These are phyloP conservation scores for Suillus sp. DNA, from an alignment of 768 basidiomycete genomes.

Conservation along the genomic window DNA sequence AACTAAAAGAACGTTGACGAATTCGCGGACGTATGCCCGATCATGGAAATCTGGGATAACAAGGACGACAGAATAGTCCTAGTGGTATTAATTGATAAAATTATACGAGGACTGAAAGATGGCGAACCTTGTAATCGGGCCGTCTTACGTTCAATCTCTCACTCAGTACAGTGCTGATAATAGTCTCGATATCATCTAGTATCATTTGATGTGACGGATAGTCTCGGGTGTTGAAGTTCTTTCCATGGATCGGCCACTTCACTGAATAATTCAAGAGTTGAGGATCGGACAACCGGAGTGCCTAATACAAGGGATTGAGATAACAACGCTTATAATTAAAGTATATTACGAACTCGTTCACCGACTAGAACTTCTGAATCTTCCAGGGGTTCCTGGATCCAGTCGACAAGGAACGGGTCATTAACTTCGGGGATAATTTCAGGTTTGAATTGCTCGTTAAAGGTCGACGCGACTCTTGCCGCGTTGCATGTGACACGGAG, in stretches of 20 bases:
- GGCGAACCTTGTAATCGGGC: slow-evolving; percentile 60
- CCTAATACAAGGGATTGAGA: slow-evolving; percentile 44
- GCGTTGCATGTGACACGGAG: slow-evolving; percentile 73
- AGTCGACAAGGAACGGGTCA: slow-evolving; percentile 82
- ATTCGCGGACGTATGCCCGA: slow-evolving; percentile 76
- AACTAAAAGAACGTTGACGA: slow-evolving; percentile 70
- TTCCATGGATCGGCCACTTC: slow-evolving; percentile 81
- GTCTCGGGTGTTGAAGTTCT: slow-evolving; percentile 79
- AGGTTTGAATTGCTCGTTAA: slow-evolving; percentile 82
- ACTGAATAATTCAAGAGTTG: slow-evolving; percentile 67
- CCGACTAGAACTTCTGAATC: slow-evolving; percentile 59
- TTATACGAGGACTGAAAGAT: not conserved
- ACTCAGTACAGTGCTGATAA: slow-evolving; percentile 63
- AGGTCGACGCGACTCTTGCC: slow-evolving; percentile 68
- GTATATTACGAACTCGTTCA: slow-evolving; percentile 53
- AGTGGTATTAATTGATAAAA: not conserved
- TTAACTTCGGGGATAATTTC: slow-evolving; percentile 85
- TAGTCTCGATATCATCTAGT: slow-evolving; percentile 75
- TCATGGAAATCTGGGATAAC: slow-evolving; percentile 94
- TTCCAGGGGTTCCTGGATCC: slow-evolving; percentile 64
- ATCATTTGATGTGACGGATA: slow-evolving; percentile 72
- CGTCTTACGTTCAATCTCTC: slow-evolving; percentile 58
- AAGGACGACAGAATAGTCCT: slow-evolving; percentile 88
- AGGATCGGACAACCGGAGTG: slow-evolving; percentile 70
- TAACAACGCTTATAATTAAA: slow-evolving; percentile 10